Base-by-base conservation (phyloP, 2,329 filamentous ascomycete genomes). In the Beauveria asiatica region DNA sequence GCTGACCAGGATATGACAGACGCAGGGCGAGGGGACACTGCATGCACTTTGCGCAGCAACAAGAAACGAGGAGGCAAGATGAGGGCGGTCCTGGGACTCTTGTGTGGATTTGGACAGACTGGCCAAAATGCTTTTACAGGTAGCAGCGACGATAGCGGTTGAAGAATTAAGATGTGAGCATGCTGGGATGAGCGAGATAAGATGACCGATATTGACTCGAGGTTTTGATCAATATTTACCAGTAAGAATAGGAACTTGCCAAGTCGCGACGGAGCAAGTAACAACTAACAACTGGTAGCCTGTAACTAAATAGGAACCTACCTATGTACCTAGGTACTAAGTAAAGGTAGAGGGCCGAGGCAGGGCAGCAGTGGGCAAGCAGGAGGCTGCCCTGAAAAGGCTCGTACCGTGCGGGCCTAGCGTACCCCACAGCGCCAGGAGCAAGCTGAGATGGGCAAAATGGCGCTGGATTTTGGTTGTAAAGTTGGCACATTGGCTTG, bases 331-430 rank as follows among this genome's bases (percentile, higher is more conserved):
- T n/a, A n/a, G n/a, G n/a, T n/a, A n/a, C n/a, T n/a, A n/a, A n/a
- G n/a, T n/a, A n/a, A n/a, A n/a, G 23, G 23, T 23, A 23, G 4
- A 23, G 3, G 3, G 23, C 0, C 5, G 33, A 37, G 11, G 33
- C 33, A 37, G 33, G 11, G 33, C 33, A 16, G 2, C 33, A 37
- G 33, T 37, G 33, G 33, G 33, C 33, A 16, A 10, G 11, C 33
- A 37, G 33, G 51, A n/a, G 11, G 2, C 21, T 53, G 51, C 51
- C 49, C 51, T 53, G 51, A 44, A 23, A 48, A 56, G 53, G 53
- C 55, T 57, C 55, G 55, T 57, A 57, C 55, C 55, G 55, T 57
- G 45, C 45, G 55, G 55, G 54, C 19, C 54, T 41, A 41, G 44
- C 27, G 44, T 27, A 49, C 44, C 54, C 54, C 54, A 33, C 54